Percentiles rank a stretch among this genome's conserved stretches.
Conservation (phyloP, 108 stramenopile genomes). For the Nitzschia inconspicua region DNA sequence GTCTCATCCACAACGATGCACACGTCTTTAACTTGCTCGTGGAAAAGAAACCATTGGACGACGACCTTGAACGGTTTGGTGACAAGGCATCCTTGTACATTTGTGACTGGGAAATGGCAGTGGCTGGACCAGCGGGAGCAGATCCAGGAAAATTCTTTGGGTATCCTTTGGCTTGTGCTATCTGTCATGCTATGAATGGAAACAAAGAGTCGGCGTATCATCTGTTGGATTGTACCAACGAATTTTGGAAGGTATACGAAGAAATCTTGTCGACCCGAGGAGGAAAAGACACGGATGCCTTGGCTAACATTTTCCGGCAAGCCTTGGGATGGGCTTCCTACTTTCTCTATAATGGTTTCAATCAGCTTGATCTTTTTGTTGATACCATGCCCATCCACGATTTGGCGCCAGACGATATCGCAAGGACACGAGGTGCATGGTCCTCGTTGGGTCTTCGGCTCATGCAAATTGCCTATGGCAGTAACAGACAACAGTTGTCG, state of each 20-base stretch:
- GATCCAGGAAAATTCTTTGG: slow-evolving; percentile 4
- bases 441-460: background rate
- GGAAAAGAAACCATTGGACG: slow-evolving; percentile 19
- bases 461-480: background rate
- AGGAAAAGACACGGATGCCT: background rate
- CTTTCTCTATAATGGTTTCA: background rate
- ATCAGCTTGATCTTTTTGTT: background rate
- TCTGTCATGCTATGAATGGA: slow-evolving; percentile 3
- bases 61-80: slow-evolving; percentile 12
- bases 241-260: background rate
- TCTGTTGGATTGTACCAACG: background rate
- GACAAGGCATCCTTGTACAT: slow-evolving; percentile 4
- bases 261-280: background rate
- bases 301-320: background rate
- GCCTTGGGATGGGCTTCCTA: background rate
- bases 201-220: background rate
- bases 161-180: slow-evolving; percentile 3
- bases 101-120: slow-evolving; percentile 32
- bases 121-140: slow-evolving; percentile 1
- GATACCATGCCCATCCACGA: background rate
- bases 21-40: slow-evolving; percentile 49
- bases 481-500: no score
- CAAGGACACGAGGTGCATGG: background rate
- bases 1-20: slow-evolving; percentile 30
- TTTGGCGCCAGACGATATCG: background rate